Evolutionary conservation across 208 protist genomes (phyloP).

Genomic region (Naegleria fowleri): DNA sequence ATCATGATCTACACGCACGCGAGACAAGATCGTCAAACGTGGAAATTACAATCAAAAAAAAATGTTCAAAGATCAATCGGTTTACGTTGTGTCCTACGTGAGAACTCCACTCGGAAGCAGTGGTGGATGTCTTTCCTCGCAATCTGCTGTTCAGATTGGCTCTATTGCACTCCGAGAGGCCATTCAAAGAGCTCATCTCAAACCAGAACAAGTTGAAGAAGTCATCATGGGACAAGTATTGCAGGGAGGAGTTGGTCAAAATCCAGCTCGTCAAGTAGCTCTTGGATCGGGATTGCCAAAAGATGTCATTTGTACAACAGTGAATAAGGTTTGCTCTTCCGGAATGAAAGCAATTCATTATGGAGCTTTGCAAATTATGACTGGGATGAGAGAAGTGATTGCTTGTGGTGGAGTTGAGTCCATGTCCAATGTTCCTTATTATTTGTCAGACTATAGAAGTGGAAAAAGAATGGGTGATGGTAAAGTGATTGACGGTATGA

Average conservation of each 20-base stretch:
- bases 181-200: conserved; percentile 41
- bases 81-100: conserved; percentile 47
- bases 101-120: conserved; percentile 63
- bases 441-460: conserved; percentile 46
- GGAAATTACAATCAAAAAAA: not conserved
- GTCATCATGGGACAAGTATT: conserved; percentile 62
- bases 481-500: conserved; percentile 55
- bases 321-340: conserved; percentile 72
- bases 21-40: too few species aligned
- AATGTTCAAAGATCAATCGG: not conserved
- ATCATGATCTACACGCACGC: too few species aligned
- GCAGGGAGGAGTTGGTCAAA: conserved; percentile 53
- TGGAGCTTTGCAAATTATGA: conserved; percentile 49
- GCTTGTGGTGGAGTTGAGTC: conserved; percentile 66
- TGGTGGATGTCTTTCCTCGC: conserved; percentile 34
- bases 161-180: conserved; percentile 46
- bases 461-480: conserved; percentile 50
- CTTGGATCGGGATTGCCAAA: conserved; percentile 39
- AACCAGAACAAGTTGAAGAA: conserved; percentile 46
- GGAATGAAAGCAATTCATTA: conserved; percentile 67
- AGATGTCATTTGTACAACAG: conserved; percentile 42
- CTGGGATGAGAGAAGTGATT: conserved; percentile 50
- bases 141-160: conserved; percentile 48
- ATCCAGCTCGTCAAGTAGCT: conserved; percentile 52
- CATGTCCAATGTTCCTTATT: conserved; percentile 73